Evolutionary conservation across 2,329 filamentous ascomycete species (phyloP), one percentile per base, ranked within the genome.

Genomic region (Pseudocercospora pini-densiflorae): DNA sequence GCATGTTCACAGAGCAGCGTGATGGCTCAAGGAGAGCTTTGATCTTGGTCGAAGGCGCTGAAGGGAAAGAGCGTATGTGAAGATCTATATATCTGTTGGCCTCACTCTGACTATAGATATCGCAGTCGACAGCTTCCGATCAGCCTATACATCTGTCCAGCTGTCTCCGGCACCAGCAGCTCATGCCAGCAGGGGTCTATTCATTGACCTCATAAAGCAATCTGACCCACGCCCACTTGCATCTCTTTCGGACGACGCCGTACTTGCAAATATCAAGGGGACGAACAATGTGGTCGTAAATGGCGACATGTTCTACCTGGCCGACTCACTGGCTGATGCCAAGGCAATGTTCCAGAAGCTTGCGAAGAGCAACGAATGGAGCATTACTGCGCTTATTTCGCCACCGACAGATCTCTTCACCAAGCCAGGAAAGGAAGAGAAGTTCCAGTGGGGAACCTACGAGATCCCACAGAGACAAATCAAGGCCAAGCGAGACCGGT

Each of bases 1-100:
- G 76, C 51, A 74, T 85, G 47, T 82, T 85, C 68, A 77, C 75
- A 29, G 72, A 71, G 16, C 61, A 63, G 14, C 33, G 63, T 10
- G 63, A 65, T 31, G 59, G 60, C 29, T 62, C 54, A 8, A 68
- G 62, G 49, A 70, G 63, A 29, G 70, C 74, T 9, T 68, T 75
- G 40, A 64, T 77, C 24, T 66, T 78, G 21, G 64, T 75, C 27
- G 74, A 76, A 36, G 70, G 64, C 36, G 36, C 68, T 61, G 14
- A 67, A 65, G 27, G 69, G 55, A 58, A 43, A 73, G 33, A 61
- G 63, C 36, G 67, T 69, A 59, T 61, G 71, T 75, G 69, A 58
- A 40, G 51, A 3, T 16, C 2, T n/a, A 16, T 19, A 7, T 1
- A 4, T 27, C 14, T 19, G 21, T 3, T 16, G 16, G 7, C 9